These are phyloP conservation scores for Hemileccinum impolitum DNA, from an alignment of 768 basidiomycete genomes.

Conservation along the genomic window DNA sequence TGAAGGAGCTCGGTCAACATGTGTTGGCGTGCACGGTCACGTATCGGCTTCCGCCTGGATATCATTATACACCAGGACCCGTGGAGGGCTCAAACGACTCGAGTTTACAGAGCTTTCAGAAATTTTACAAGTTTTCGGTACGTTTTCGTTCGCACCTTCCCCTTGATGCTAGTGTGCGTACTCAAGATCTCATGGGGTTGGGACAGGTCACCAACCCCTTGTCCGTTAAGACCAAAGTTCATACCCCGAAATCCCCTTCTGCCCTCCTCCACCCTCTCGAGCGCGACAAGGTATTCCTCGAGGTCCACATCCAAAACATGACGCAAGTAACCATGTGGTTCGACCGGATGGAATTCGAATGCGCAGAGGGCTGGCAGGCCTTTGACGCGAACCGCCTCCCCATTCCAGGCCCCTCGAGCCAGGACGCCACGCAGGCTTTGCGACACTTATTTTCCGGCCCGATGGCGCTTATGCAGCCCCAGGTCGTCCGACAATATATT, in stretches of 20 bases:
- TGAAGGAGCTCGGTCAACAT: slow-evolving; percentile 92
- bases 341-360: slow-evolving; percentile 77
- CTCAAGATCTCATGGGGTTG: not conserved
- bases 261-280: slow-evolving; percentile 60
- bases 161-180: not conserved
- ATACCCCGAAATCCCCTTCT: slow-evolving; percentile 69
- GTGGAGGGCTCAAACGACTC: slow-evolving; percentile 52
- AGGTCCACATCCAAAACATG: slow-evolving; percentile 89
- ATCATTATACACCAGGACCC: slow-evolving; percentile 47
- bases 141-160: slow-evolving; percentile 27
- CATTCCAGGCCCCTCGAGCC: not conserved
- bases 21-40: slow-evolving; percentile 82
- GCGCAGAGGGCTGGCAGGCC: slow-evolving; percentile 61
- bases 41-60: slow-evolving; percentile 68
- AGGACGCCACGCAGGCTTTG: slow-evolving; percentile 14
- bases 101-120: slow-evolving; percentile 67
- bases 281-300: slow-evolving; percentile 83
- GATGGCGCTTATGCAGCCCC: slow-evolving; percentile 73
- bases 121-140: slow-evolving; percentile 91
- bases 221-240: slow-evolving; percentile 93
- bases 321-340: slow-evolving; percentile 75
- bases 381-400: slow-evolving; percentile 49
- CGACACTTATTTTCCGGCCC: slow-evolving; percentile 54
- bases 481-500: slow-evolving; percentile 83
- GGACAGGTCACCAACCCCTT: slow-evolving; percentile 87